Base-by-base conservation (phyloP, 495 filamentous ascomycete genomes). In the Peziza echinospora region DNA sequence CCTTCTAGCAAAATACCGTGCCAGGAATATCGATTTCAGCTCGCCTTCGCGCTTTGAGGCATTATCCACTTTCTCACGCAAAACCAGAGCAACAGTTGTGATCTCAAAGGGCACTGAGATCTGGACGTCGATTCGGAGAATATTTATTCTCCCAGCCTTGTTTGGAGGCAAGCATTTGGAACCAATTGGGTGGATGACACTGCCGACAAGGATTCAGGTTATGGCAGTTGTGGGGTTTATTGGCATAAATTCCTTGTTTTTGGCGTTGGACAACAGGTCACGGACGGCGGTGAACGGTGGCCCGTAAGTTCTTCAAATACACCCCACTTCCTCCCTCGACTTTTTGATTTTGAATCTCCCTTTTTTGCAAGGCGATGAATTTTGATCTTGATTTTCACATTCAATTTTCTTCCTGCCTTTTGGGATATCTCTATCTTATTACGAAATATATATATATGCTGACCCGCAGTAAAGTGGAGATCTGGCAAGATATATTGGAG, bases 401-500 rank as follows among this genome's bases (percentile, higher is more conserved):
- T n/a, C n/a, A n/a, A n/a, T n/a, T n/a, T n/a, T n/a, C n/a, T n/a
- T n/a, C n/a, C n/a, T n/a, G n/a, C n/a, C n/a, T n/a, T n/a, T n/a
- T n/a, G n/a, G n/a, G n/a, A n/a, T n/a, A n/a, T n/a, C n/a, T n/a
- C n/a, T n/a, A n/a, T n/a, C n/a, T n/a, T 43, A 22, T 22, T 11
- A 43, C 21, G n/a, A 43, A 19, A n/a, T 43, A 43, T 23, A 21
- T 19, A 43, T 23, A 19, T 17, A 4, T 5, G 22, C 21, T n/a
- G n/a, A 43, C 41, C 16, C n/a, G 21, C 11, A 23, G 22, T 23
- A 30, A 21, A 42, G 13, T 16, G 44, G 55, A 7, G 45, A 53
- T 19, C 25, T 24, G 22, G 47, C 45, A 23, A 58, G 58, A 17
- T 69, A 71, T 28, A 60, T 67, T 2, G 66, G 65, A n/a, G 66